Evolutionary conservation across 768 basidiomycete species (phyloP).

Genomic region (Leccinum pellstonianum): DNA sequence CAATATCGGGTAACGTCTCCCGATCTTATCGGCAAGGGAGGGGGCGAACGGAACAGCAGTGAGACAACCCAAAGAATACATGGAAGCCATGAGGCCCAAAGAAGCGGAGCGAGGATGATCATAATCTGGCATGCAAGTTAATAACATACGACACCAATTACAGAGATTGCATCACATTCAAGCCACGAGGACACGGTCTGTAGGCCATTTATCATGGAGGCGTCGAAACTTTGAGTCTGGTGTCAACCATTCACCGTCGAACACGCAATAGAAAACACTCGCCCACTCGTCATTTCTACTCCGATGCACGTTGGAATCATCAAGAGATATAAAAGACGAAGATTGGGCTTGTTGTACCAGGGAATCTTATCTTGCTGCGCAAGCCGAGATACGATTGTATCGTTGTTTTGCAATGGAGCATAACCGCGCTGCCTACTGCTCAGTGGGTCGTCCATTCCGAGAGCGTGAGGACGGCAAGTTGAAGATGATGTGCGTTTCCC

Average conservation of each 20-base stretch:
- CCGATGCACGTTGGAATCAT: neutral
- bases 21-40: conserved; percentile 8
- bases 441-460: neutral
- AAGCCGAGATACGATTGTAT: neutral
- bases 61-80: conserved; percentile 62
- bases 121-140: neutral
- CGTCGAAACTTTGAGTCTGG: conserved; percentile 16
- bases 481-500: neutral
- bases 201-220: conserved; percentile 17
- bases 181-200: neutral
- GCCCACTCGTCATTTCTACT: neutral
- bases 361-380: neutral
- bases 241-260: neutral
- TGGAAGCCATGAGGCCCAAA: conserved; percentile 31
- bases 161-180: neutral
- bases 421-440: neutral
- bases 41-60: conserved; percentile 45
- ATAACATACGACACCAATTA: neutral
- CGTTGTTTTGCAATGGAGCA: neutral
- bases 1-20: conserved; percentile 19
- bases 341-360: neutral
- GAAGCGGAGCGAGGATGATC: neutral
- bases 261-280: neutral
- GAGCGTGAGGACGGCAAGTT: neutral
- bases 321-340: neutral